Percentiles rank a stretch among this genome's conserved stretches.
These are phyloP conservation scores for Monilinia laxa DNA, from an alignment of 2,329 filamentous ascomycete species.

Conservation along the genomic window DNA sequence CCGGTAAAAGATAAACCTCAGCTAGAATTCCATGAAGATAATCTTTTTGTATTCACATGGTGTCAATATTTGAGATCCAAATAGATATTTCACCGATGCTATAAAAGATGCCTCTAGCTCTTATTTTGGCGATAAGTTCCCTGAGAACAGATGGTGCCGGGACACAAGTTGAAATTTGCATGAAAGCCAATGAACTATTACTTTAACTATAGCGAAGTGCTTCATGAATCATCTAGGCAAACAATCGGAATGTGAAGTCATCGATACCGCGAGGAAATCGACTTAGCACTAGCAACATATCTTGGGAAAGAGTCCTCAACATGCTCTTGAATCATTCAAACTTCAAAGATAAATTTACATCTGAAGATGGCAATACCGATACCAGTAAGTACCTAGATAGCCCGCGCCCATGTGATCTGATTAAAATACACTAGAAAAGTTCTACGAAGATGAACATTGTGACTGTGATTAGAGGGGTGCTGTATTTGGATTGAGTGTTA, in stretches of 20 bases:
- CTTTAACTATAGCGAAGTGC: constrained; percentile 48
- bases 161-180: constrained; percentile 51
- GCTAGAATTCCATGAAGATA: too few relatives aligned
- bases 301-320: constrained; percentile 45
- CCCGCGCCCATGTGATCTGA: too few relatives aligned
- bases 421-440: too few relatives aligned
- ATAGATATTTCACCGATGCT: too few relatives aligned
- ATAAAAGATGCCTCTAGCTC: constrained; percentile 29
- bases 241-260: constrained; percentile 46
- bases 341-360: constrained; percentile 44
- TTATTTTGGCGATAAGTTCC: constrained; percentile 40
- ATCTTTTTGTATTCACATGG: too few relatives aligned
- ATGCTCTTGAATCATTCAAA: constrained; percentile 46
- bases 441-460: too few relatives aligned
- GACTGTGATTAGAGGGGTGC: too few relatives aligned
- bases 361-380: constrained; percentile 19
- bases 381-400: not conserved
- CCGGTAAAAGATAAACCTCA: too few relatives aligned
- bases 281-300: constrained; percentile 42
- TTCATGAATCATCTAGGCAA: constrained; percentile 28
- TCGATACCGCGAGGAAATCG: constrained; percentile 14
- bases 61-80: too few relatives aligned
- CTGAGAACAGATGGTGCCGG: constrained; percentile 47
- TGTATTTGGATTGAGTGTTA: too few relatives aligned
- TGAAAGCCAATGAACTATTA: constrained; percentile 45